Base-by-base conservation (phyloP, 495 filamentous ascomycete species). In the Platismatia glauca region DNA sequence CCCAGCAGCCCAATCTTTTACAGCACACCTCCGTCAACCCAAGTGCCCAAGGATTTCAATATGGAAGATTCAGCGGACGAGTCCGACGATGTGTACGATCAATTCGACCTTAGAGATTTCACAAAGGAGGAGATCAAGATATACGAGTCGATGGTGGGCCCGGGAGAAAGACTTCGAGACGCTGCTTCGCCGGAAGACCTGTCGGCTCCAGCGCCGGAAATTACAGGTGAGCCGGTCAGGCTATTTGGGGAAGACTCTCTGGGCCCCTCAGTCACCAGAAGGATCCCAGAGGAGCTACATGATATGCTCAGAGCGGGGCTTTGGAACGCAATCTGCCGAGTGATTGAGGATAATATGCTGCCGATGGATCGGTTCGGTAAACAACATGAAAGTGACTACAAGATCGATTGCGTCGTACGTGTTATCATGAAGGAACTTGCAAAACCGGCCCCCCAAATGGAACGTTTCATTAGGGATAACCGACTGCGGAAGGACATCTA, bases 31-130 rank as follows among this genome's bases (percentile, higher is more conserved):
- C 59, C 46, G 15, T n/a, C 22, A 29, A 7, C 20, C 12, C 24
- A 37, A 38, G 18, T n/a, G 8, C 43, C 58, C 27, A 12, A 22
- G 38, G 38, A 37, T 0, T 27, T 7, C 7, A 20, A 27, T 27
- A 38, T 38, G 24, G 35, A 55, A 0, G 20, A 27, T 9, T n/a
- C 39, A 29, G 38, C 29, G 38, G 38, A 57, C 0, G 41, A 33
- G n/a, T 22, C 37, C 2, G 41, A 39, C 9, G 13, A 46, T 44
- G 39, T 46, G 1, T 37, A 46, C 39, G 60, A 63, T 29, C 31
- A 67, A 37, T 67, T 61, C 33, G 57, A 64, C 27, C 31, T 60
- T 18, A 52, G 41, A 16, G 61, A 44, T 3, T 60, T 63, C 24
- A 64, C 57, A 1, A 44, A 27, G 13, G 57, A 67, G 22, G 65